Conservation (phyloP, 1,139 yeast species). For the Yamadazyma conglobata region DNA sequence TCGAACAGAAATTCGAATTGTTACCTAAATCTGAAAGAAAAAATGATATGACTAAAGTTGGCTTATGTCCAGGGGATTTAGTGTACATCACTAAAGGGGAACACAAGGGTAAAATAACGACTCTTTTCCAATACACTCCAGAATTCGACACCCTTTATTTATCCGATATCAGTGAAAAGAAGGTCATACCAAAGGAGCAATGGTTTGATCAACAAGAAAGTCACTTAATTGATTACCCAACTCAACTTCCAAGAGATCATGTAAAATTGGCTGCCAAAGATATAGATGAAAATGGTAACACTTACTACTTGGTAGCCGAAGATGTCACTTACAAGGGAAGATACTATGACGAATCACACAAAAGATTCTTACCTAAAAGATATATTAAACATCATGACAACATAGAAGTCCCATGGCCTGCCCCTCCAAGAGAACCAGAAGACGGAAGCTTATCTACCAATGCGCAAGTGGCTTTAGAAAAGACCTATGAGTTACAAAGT, state of each 20-base stretch:
- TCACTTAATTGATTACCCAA: constrained; percentile 67
- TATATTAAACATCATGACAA: constrained; percentile 66
- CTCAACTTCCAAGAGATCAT: constrained; percentile 44
- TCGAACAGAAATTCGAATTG: constrained; percentile 24
- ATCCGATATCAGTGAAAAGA: constrained; percentile 34
- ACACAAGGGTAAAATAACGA: constrained; percentile 69
- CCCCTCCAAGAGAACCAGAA: constrained; percentile 57
- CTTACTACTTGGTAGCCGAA: constrained; percentile 70
- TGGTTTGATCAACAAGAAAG: constrained; percentile 75
- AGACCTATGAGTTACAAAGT: constrained; percentile 72
- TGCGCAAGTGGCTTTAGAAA: constrained; percentile 60
- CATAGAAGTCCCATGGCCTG: constrained; percentile 87
- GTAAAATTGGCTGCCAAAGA: constrained; percentile 74
- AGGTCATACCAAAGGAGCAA: constrained; percentile 55
- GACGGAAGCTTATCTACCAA: constrained; percentile 60
- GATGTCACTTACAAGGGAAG: constrained; percentile 61
- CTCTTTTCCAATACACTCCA: constrained; percentile 32
- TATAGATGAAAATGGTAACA: constrained; percentile 57
- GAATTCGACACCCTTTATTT: constrained; percentile 33
- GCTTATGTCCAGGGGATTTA: constrained; percentile 40
- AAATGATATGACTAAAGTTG: constrained; percentile 28
- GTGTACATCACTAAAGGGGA: constrained; percentile 61
- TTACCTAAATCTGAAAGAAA: constrained; percentile 28
- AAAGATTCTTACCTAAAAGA: constrained; percentile 73
- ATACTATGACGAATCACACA: constrained; percentile 73